These are phyloP conservation scores for Tuber calosporum DNA, from an alignment of 495 filamentous ascomycete genomes.

Conservation along the genomic window DNA sequence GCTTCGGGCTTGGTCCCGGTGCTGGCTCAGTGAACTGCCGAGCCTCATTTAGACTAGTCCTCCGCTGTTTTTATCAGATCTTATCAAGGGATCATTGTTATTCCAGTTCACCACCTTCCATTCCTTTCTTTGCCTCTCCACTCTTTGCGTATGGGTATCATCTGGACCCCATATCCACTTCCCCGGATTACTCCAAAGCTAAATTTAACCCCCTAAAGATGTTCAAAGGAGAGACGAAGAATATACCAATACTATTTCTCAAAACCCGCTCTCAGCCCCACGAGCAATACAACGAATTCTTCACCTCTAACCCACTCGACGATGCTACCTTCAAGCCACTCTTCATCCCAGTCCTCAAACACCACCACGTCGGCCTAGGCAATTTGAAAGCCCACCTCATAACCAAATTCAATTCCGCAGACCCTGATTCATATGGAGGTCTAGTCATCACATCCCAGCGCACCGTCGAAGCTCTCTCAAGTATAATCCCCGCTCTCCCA, in stretches of 20 bases:
- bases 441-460: conserved; percentile 91
- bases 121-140: neutral
- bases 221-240: neutral
- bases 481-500: conserved; percentile 48
- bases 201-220: neutral
- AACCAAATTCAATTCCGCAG: neutral
- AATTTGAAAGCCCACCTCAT: conserved; percentile 47
- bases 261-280: conserved; percentile 75
- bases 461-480: conserved; percentile 76
- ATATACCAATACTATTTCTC: conserved; percentile 64
- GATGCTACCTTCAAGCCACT: conserved; percentile 52
- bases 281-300: conserved; percentile 73
- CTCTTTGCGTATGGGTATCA: neutral
- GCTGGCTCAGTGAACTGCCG: conserved; percentile 9
- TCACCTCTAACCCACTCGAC: conserved; percentile 47
- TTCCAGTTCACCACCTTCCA: neutral
- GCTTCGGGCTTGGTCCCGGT: conserved; percentile 5
- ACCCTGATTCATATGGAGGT: conserved; percentile 56
- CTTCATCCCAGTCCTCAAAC: conserved; percentile 81
- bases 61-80: neutral
- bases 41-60: conserved; percentile 8
- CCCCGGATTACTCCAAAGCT: neutral
- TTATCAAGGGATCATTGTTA: conserved; percentile 12
- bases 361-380: conserved; percentile 54
- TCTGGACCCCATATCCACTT: neutral